Evolutionary conservation across 2,329 filamentous ascomycete species (phyloP).

Genomic region (Dactylellina cionopaga): DNA sequence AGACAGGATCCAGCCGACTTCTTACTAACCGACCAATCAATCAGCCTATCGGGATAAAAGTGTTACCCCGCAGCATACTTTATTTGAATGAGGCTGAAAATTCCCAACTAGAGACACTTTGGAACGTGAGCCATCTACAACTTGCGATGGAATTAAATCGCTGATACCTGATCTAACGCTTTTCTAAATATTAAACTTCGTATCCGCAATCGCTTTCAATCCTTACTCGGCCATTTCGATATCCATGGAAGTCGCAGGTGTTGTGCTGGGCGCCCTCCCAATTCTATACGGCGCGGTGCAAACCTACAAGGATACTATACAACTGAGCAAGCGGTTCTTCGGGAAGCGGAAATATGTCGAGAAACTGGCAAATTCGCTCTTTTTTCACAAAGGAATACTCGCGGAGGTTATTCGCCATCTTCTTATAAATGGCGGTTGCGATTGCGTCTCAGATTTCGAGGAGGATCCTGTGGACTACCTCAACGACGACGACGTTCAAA

Average conservation of each 20-base stretch:
- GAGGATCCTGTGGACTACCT: slow-evolving; percentile 28
- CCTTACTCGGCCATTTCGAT: not conserved
- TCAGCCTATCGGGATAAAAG: not conserved
- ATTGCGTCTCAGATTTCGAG: slow-evolving; percentile 25
- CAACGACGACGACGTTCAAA: slow-evolving; percentile 22
- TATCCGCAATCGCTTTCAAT: too few relatives aligned
- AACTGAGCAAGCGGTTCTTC: slow-evolving; percentile 20
- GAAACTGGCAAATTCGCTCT: slow-evolving; percentile 34
- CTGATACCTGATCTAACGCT: too few relatives aligned
- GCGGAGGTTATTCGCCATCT: slow-evolving; percentile 31
- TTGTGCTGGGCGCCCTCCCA: slow-evolving; percentile 43
- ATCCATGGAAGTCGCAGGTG: slow-evolving; percentile 32
- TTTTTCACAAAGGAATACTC: slow-evolving; percentile 27
- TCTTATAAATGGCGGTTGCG: slow-evolving; percentile 28
- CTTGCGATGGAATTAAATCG: not conserved
- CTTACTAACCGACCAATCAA: not conserved
- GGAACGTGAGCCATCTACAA: not conserved
- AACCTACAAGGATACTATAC: slow-evolving; percentile 37
- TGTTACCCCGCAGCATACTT: not conserved
- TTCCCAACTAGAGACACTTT: not conserved
- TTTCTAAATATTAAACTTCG: too few relatives aligned
- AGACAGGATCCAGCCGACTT: not conserved
- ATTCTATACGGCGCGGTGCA: slow-evolving; percentile 32
- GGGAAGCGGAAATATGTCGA: slow-evolving; percentile 25
- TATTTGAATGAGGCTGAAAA: not conserved